These are phyloP conservation scores for Yarrowia sp. DNA, from an alignment of 805 yeast genomes.

Conservation along the genomic window DNA sequence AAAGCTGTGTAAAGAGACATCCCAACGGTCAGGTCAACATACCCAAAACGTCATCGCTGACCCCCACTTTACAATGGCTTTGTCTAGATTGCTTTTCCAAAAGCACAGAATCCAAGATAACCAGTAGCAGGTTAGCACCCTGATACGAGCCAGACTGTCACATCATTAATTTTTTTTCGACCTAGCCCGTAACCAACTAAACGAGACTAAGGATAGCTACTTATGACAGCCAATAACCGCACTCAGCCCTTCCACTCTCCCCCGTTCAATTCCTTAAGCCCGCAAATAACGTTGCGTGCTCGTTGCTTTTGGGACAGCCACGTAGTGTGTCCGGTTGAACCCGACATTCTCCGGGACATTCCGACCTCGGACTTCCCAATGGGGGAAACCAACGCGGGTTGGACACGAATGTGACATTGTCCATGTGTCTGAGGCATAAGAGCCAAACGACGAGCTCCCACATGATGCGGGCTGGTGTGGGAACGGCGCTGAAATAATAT, in stretches of 20 bases:
- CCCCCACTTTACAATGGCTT: too few relatives aligned
- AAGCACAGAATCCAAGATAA: too few relatives aligned
- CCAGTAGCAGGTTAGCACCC: too few relatives aligned
- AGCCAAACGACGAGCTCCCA: not conserved
- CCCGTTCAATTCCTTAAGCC: constrained; percentile 17
- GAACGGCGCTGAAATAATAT: not conserved
- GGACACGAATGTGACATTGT: not conserved
- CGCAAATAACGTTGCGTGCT: not conserved
- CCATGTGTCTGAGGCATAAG: not conserved
- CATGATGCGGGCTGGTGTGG: not conserved
- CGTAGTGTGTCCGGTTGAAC: not conserved
- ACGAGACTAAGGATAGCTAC: too few relatives aligned
- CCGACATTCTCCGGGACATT: constrained; percentile 1
- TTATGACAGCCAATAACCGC: not conserved
- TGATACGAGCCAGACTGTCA: too few relatives aligned
- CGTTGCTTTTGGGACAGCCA: not conserved
- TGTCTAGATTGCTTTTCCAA: too few relatives aligned
- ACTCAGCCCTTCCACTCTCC: not conserved
- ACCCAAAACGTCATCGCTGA: too few relatives aligned
- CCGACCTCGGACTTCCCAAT: constrained; percentile 21
- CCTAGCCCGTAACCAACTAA: too few relatives aligned
- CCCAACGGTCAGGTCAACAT: too few relatives aligned
- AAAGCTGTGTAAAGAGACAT: too few relatives aligned
- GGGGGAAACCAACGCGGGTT: constrained; percentile 24
- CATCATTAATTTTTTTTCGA: too few relatives aligned